phyloP scores from a whole-genome alignment of 306 rosid genomes.

The Benincasa hispida region DNA sequence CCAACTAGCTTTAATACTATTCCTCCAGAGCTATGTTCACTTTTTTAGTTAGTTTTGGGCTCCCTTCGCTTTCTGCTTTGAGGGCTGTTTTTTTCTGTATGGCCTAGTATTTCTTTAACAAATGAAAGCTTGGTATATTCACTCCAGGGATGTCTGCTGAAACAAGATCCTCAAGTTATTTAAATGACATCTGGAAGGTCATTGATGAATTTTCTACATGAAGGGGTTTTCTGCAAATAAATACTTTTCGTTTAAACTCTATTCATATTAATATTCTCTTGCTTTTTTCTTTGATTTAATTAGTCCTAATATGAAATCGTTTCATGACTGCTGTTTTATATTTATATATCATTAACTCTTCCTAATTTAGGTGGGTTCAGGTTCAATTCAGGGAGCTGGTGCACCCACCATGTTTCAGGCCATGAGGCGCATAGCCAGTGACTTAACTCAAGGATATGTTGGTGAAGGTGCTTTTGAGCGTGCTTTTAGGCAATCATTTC shows the following conservation, averaged over 20 bases:
- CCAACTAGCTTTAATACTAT: neutral
- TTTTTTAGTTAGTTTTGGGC: neutral
- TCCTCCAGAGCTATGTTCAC: too few species aligned
- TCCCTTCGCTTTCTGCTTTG: neutral
- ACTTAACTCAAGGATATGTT: conserved; percentile 34
- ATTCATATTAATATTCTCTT: neutral
- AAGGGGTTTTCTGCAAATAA: neutral
- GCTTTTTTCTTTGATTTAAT: neutral
- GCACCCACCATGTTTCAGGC: conserved; percentile 99
- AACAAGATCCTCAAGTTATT: neutral
- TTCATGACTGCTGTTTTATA: neutral
- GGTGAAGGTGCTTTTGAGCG: conserved; percentile 84
- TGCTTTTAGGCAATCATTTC: conserved; percentile 79
- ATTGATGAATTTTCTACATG: neutral
- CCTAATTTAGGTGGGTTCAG: conserved; percentile 83
- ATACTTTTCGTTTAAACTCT: neutral
- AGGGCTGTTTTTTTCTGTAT: neutral
- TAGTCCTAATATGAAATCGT: neutral
- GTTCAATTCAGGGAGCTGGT: conserved; percentile 95
- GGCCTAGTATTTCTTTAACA: neutral
- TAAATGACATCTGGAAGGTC: neutral
- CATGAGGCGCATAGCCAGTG: conserved; percentile 70
- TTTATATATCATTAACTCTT: neutral
- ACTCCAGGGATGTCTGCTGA: too few species aligned
- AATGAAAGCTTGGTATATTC: neutral